phyloP scores from a whole-genome alignment of 768 basidiomycete genomes.

The Leccinum aurantiacum region DNA sequence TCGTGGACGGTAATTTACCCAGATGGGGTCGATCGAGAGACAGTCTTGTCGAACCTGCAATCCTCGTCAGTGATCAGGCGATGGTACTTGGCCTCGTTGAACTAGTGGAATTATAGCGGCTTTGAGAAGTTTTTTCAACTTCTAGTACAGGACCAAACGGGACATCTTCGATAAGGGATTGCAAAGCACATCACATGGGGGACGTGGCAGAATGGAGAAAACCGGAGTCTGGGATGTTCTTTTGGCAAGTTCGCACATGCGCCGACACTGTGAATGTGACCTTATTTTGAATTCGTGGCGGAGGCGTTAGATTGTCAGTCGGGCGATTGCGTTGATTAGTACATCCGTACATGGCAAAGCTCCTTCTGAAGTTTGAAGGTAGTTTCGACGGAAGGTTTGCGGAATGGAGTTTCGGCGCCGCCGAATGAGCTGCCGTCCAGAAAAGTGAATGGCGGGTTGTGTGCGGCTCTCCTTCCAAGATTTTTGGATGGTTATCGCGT shows the following conservation, averaged over 20 bases:
- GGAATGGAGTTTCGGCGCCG: constrained; percentile 73
- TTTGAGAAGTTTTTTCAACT: constrained; percentile 60
- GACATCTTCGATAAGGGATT: constrained; percentile 72
- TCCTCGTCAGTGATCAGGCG: constrained; percentile 56
- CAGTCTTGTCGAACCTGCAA: constrained; percentile 62
- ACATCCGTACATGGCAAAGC: constrained; percentile 52
- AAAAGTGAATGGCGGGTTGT: constrained; percentile 59
- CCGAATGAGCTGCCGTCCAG: constrained; percentile 70
- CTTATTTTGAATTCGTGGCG: constrained; percentile 9
- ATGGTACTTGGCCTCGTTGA: constrained; percentile 52
- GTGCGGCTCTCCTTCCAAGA: constrained; percentile 71
- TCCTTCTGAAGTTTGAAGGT: constrained; percentile 39
- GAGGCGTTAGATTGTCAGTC: background rate
- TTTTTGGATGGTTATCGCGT: constrained; percentile 38
- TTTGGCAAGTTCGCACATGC: constrained; percentile 51
- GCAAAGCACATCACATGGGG: constrained; percentile 54
- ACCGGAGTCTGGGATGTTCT: constrained; percentile 82
- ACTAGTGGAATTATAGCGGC: constrained; percentile 68
- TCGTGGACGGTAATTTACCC: background rate
- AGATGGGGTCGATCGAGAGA: constrained; percentile 41
- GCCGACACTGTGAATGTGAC: background rate
- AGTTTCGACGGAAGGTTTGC: constrained; percentile 61
- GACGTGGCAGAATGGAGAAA: constrained; percentile 67
- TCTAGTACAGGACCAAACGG: constrained; percentile 60
- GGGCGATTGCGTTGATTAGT: constrained; percentile 1